A percentile compares a stretch with the other conserved stretches of the same genome.
phyloP scores from a whole-genome alignment of 164 flowering plant species.

The Houttuynia cordata region DNA sequence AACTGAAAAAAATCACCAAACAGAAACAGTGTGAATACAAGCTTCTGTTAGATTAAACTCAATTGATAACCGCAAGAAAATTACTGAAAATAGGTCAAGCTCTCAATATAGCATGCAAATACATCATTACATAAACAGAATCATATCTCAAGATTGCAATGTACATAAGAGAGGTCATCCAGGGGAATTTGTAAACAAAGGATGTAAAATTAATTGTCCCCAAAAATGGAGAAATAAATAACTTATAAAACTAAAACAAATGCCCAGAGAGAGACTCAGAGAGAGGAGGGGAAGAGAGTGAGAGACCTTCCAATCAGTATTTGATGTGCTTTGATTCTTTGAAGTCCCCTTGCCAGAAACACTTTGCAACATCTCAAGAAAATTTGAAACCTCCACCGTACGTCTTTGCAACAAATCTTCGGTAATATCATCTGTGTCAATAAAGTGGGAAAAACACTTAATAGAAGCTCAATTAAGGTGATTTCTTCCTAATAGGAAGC shows the following conservation, averaged over 20 bases:
- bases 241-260: background rate
- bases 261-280: constrained; percentile 4
- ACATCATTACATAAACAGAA: too few species aligned
- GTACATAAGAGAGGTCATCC: background rate
- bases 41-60: too few species aligned
- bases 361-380: constrained; percentile 65
- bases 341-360: constrained; percentile 23
- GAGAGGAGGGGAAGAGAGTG: too few species aligned
- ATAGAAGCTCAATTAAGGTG: background rate
- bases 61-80: background rate
- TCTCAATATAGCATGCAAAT: background rate
- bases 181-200: background rate
- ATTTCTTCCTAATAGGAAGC: too few species aligned
- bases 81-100: background rate
- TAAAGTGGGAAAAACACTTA: background rate
- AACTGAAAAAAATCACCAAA: constrained; percentile 25
- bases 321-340: constrained; percentile 19
- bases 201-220: background rate
- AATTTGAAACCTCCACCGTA: constrained; percentile 31
- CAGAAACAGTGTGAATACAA: background rate
- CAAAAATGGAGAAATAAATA: background rate
- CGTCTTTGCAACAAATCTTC: constrained; percentile 28
- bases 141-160: background rate
- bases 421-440: constrained; percentile 18
- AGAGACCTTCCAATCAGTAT: constrained; percentile 68